phyloP scores from a whole-genome alignment of 2,329 filamentous ascomycete genomes.

The Rhinocladiella mackenziei region DNA sequence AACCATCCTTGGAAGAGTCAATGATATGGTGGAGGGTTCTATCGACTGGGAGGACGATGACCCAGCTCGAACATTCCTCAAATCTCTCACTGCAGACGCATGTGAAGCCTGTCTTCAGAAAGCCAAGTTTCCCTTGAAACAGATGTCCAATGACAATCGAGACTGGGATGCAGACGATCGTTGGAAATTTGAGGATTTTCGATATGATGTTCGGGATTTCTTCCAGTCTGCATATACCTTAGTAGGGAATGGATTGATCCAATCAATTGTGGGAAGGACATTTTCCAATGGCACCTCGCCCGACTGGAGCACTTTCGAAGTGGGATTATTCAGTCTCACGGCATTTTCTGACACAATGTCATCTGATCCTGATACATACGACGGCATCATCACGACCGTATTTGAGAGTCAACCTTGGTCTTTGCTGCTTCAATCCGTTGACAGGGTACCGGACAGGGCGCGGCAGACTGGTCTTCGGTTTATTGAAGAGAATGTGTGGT shows the following conservation, averaged over 20 bases:
- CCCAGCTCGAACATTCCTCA: slow-evolving; percentile 23
- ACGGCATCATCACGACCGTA: slow-evolving; percentile 41
- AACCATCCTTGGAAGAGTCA: slow-evolving; percentile 36
- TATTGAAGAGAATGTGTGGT: slow-evolving; percentile 42
- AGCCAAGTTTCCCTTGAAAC: slow-evolving; percentile 30
- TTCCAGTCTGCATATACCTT: slow-evolving; percentile 43
- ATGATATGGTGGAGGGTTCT: slow-evolving; percentile 41
- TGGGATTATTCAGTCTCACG: slow-evolving; percentile 42
- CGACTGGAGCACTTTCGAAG: slow-evolving; percentile 44
- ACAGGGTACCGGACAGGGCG: slow-evolving; percentile 35
- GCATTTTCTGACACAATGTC: slow-evolving; percentile 45
- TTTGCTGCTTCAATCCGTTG: slow-evolving; percentile 36
- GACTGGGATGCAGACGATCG: slow-evolving; percentile 43
- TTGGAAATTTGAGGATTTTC: slow-evolving; percentile 42
- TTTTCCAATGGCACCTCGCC: slow-evolving; percentile 33
- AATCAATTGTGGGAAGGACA: slow-evolving; percentile 40
- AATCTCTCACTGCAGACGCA: slow-evolving; percentile 15
- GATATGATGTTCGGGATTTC: slow-evolving; percentile 45
- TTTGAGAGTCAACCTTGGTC: slow-evolving; percentile 31
- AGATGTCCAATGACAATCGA: slow-evolving; percentile 26
- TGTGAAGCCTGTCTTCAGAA: slow-evolving; percentile 26
- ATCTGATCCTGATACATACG: slow-evolving; percentile 42
- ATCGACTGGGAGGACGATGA: slow-evolving; percentile 40
- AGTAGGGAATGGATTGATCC: slow-evolving; percentile 41
- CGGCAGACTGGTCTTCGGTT: slow-evolving; percentile 42